These are phyloP conservation scores for Fonsecaea pugnacius DNA, from an alignment of 2,329 filamentous ascomycete species.

Conservation along the genomic window DNA sequence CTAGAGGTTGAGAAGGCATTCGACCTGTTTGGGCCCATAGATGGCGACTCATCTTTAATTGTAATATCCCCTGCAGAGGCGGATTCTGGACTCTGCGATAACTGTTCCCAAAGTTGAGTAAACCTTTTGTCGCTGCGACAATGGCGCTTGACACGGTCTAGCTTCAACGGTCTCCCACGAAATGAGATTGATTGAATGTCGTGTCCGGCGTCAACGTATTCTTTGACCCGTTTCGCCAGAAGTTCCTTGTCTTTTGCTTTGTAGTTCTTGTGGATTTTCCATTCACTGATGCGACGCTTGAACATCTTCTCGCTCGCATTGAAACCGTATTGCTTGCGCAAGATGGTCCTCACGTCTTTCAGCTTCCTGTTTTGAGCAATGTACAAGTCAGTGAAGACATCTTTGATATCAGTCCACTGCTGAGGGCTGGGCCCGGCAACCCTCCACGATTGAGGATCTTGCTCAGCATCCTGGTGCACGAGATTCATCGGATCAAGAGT, in stretches of 20 bases:
- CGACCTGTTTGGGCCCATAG: not conserved
- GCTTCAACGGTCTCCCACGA: conserved; percentile 27
- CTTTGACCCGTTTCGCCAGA: conserved; percentile 27
- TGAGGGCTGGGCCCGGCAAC: conserved; percentile 22
- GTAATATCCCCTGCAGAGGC: conserved; percentile 9
- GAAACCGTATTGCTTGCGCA: conserved; percentile 30
- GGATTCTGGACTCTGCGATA: conserved; percentile 28
- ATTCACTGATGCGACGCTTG: conserved; percentile 31
- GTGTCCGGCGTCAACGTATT: conserved; percentile 26
- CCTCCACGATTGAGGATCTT: conserved; percentile 10
- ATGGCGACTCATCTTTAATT: conserved; percentile 27
- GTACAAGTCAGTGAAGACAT: conserved; percentile 32
- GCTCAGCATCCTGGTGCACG: not conserved
- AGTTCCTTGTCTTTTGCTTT: conserved; percentile 31
- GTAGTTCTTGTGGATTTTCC: conserved; percentile 34
- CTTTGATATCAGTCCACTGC: conserved; percentile 31
- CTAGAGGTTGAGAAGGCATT: conserved; percentile 5
- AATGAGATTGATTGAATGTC: conserved; percentile 29
- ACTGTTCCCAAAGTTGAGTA: conserved; percentile 23
- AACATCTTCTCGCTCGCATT: conserved; percentile 33
- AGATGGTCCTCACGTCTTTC: conserved; percentile 29
- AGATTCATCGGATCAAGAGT: not conserved
- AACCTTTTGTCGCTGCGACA: conserved; percentile 30
- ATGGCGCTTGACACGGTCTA: conserved; percentile 32
- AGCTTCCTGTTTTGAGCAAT: conserved; percentile 28